Percentiles rank a stretch among this genome's conserved stretches.
These are phyloP conservation scores for Annona cherimola DNA, from an alignment of 164 flowering plant species.

Conservation along the genomic window DNA sequence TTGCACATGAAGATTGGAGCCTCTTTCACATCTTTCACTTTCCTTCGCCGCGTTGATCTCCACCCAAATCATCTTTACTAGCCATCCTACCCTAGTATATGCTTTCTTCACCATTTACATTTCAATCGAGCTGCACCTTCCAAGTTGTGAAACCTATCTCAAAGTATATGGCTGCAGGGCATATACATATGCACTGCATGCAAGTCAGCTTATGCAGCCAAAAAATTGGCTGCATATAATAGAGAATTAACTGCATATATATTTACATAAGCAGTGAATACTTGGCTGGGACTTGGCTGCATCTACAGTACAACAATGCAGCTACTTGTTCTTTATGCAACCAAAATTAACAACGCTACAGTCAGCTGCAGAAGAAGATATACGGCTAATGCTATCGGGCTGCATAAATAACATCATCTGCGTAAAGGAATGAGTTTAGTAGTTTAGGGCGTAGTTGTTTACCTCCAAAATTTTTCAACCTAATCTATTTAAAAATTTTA, in stretches of 20 bases:
- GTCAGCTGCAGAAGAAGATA: too few relatives aligned
- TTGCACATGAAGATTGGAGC: slow-evolving; percentile 30
- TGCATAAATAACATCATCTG: too few relatives aligned
- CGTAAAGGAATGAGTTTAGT: too few relatives aligned
- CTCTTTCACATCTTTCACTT: background rate
- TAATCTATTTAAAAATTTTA: too few relatives aligned
- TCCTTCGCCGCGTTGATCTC: background rate
- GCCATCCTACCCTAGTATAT: background rate
- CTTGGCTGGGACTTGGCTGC: background rate
- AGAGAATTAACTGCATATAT: background rate
- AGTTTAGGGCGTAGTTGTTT: too few relatives aligned
- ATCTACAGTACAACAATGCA: too few relatives aligned
- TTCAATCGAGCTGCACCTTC: background rate
- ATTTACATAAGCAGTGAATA: background rate
- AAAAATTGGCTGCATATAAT: background rate
- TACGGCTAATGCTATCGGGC: too few relatives aligned
- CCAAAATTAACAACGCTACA: too few relatives aligned
- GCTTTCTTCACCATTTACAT: background rate
- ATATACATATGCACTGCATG: background rate
- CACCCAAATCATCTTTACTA: background rate
- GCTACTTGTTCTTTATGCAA: background rate
- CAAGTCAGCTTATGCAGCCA: background rate
- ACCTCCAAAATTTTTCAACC: too few relatives aligned
- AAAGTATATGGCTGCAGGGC: background rate
- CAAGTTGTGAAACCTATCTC: background rate